Percentiles rank a stretch among this genome's conserved stretches.
phyloP scores from a whole-genome alignment of 2,329 filamentous ascomycete species.

The Alternaria hordeiaustralica region DNA sequence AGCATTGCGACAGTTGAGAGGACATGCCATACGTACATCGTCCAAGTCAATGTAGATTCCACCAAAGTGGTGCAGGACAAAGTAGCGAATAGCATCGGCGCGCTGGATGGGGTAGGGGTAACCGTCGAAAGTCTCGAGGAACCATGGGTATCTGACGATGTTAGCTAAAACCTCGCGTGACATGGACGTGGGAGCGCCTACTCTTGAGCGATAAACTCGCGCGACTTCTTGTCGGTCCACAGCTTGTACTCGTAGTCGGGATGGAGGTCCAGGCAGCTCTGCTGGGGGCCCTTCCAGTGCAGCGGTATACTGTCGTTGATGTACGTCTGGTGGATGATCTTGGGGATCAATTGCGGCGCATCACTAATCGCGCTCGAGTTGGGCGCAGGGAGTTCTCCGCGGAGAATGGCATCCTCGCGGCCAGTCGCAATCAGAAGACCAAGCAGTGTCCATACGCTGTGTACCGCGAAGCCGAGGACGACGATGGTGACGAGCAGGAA shows the following conservation, averaged over 20 bases:
- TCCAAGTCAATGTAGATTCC: conserved; percentile 85
- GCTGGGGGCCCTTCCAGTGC: conserved; percentile 69
- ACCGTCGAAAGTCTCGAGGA: conserved; percentile 74
- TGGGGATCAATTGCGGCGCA: conserved; percentile 69
- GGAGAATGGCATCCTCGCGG: conserved; percentile 69
- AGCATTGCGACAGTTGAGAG: background rate
- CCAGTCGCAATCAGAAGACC: conserved; percentile 73
- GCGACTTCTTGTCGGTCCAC: conserved; percentile 75
- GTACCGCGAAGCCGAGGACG: conserved; percentile 68
- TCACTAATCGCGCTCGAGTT: conserved; percentile 66
- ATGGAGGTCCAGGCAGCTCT: conserved; percentile 71
- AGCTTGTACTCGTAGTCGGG: conserved; percentile 79
- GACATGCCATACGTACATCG: conserved; percentile 55
- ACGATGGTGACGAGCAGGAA: conserved; percentile 70
- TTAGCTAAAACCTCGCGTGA: conserved; percentile 12
- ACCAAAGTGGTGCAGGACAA: conserved; percentile 76
- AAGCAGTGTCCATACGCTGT: conserved; percentile 73
- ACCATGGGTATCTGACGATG: conserved; percentile 70
- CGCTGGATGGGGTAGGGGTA: conserved; percentile 79
- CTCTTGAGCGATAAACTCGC: conserved; percentile 73
- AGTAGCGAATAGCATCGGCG: conserved; percentile 80
- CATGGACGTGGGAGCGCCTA: conserved; percentile 24
- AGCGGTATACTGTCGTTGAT: conserved; percentile 72
- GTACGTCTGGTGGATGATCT: conserved; percentile 81
- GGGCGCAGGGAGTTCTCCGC: conserved; percentile 69